phyloP scores from a whole-genome alignment of 257 asterid genomes.

The Nicotiana paniculata region DNA sequence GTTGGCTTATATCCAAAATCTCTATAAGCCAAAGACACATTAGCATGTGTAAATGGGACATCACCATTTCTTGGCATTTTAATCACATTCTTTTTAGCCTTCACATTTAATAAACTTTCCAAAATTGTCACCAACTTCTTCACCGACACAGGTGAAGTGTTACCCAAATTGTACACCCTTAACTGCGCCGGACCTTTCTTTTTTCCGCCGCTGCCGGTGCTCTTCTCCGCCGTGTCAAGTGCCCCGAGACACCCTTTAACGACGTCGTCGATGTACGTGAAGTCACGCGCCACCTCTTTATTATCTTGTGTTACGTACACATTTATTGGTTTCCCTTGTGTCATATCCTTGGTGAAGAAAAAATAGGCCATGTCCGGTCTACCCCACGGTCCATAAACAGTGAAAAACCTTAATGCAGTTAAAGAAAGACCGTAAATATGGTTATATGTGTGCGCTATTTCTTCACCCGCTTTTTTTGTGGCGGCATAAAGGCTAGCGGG shows the following conservation, averaged over 20 bases:
- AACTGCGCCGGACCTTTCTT: slow-evolving; percentile 30
- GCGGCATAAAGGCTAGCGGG: slow-evolving; percentile 96
- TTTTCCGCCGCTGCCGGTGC: slow-evolving; percentile 35
- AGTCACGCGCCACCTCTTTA: slow-evolving; percentile 24
- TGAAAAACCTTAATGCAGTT: slow-evolving; percentile 16
- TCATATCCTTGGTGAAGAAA: slow-evolving; percentile 17
- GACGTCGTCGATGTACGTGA: slow-evolving; percentile 34
- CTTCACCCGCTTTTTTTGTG: slow-evolving; percentile 40
- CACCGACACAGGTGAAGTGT: slow-evolving; percentile 90
- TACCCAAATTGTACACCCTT: slow-evolving; percentile 46
- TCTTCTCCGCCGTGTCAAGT: slow-evolving; percentile 39
- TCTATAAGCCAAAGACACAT: slow-evolving; percentile 69
- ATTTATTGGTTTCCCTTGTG: slow-evolving; percentile 10
- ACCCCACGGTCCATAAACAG: slow-evolving; percentile 23
- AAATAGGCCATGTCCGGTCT: slow-evolving; percentile 22
- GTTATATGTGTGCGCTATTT: slow-evolving; percentile 18
- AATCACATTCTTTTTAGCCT: slow-evolving; percentile 64
- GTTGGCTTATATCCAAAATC: slow-evolving; percentile 89
- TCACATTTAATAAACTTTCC: slow-evolving; percentile 50
- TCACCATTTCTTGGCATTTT: slow-evolving; percentile 97
- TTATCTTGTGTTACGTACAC: slow-evolving; percentile 5
- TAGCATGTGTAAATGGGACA: slow-evolving; percentile 96
- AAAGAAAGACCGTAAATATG: slow-evolving; percentile 18
- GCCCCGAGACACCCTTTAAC: slow-evolving; percentile 35
- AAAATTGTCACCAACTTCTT: slow-evolving; percentile 72